Base-by-base conservation (phyloP, 1,284 basidiomycete genomes). In the Tylopilus sp. region DNA sequence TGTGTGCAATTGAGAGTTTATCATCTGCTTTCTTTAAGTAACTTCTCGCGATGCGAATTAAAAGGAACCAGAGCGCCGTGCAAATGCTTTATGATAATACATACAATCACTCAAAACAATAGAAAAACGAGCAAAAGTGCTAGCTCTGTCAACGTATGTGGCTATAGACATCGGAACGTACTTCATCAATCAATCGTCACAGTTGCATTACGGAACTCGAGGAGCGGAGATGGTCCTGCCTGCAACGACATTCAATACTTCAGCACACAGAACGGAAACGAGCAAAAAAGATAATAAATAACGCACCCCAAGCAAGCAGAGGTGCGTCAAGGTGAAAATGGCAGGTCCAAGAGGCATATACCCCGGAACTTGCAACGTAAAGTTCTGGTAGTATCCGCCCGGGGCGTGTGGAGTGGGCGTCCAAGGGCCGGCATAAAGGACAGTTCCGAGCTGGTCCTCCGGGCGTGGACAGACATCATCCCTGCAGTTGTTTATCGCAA, bases 311-410 rank as follows among this genome's bases (percentile, higher is more conserved):
- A 65, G 49, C 46, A 68, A 51, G 43, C 65, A 64, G 11, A 66
- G 48, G 42, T 65, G 64, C 1, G 63, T 65, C 48, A 65, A 46
- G 4, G 66, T 65, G 23, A 68, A 67, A 36, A 68, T 52, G 12
- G 55, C 65, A 28, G 50, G 55, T 34, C 65, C 65, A 9, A 41
- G 0, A 1, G 26, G 4, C 43, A 56, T 30, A 19, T 44, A 55
- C 2, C 10, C 0, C 0, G 54, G 11, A 12, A 67, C 36, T 4
- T 54, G 53, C 10, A 65, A 8, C 15, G 63, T 52, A 16, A 67
- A 67, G 45, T 68, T 61, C 51, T 65, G 66, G 46, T 68, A 68
- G 52, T n/a, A 56, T 10, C 65, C 66, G 10, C 51, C 55, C 2
- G 30, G 43, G 8, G 13, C 0, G 13, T 66, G 61, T 30, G 0